Percentiles rank a stretch among this genome's conserved stretches.
Conservation (phyloP, 2,329 filamentous ascomycete genomes). For the Cercospora janseana region DNA sequence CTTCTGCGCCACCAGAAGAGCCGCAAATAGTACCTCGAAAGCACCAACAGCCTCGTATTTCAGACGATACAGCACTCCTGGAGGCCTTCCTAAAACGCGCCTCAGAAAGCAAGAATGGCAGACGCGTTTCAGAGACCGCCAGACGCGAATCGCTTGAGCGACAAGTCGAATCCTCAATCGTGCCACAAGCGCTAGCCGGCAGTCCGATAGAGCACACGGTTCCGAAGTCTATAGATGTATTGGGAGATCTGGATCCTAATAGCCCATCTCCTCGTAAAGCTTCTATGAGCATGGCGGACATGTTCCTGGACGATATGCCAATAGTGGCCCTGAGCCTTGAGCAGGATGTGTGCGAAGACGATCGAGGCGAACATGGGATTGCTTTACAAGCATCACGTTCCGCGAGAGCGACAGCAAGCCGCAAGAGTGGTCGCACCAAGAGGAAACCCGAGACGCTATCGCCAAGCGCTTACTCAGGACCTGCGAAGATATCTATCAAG, state of each 20-base stretch:
- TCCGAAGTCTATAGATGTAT: slow-evolving; percentile 30
- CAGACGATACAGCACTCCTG: slow-evolving; percentile 50
- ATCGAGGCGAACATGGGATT: slow-evolving; percentile 19
- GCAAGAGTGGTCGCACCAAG: slow-evolving; percentile 27
- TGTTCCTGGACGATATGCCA: slow-evolving; percentile 5
- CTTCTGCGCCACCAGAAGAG: slow-evolving; percentile 39
- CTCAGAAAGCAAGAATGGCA: slow-evolving; percentile 45
- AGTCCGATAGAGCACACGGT: slow-evolving; percentile 7
- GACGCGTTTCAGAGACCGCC: slow-evolving; percentile 29
- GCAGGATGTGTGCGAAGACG: slow-evolving; percentile 16
- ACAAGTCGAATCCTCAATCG: slow-evolving; percentile 48
- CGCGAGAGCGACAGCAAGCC: slow-evolving; percentile 15
- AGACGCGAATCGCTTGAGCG: slow-evolving; percentile 47
- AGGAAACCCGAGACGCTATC: slow-evolving; percentile 26
- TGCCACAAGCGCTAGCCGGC: slow-evolving; percentile 49
- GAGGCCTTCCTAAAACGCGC: slow-evolving; percentile 51
- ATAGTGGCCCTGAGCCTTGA: slow-evolving; percentile 2
- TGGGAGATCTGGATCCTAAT: slow-evolving; percentile 50
- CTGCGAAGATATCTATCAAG: slow-evolving; percentile 47
- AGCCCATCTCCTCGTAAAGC: slow-evolving; percentile 43
- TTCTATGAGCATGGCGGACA: background rate
- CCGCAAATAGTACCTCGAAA: slow-evolving; percentile 30
- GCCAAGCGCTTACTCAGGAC: slow-evolving; percentile 34
- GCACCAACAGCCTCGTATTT: slow-evolving; percentile 37
- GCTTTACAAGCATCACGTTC: slow-evolving; percentile 17